Base-by-base conservation (phyloP, 1,284 basidiomycete species). In the Boletus semigastroideus region DNA sequence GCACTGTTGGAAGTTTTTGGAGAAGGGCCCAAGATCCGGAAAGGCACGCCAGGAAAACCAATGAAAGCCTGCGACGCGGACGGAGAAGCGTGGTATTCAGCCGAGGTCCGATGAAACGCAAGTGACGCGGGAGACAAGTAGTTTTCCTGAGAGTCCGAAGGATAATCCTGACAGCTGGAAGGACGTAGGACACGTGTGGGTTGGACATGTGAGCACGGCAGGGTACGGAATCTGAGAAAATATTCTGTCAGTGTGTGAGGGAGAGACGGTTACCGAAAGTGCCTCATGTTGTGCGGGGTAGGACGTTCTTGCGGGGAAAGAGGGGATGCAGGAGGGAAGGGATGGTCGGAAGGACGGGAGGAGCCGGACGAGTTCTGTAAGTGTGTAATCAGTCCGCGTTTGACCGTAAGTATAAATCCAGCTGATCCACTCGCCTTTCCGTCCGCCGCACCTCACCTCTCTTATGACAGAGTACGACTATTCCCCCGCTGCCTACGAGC, bases 401-500 rank as follows among this genome's bases (percentile, higher is more conserved):
- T 25, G 30, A 13, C 36, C 30, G 27, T 56, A 25, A 25, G 25
- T 25, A 63, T 62, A 64, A 59, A 50, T 27, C 19, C 22, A 46
- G 28, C 17, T 17, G 16, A 42, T 31, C 52, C 46, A 46, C 50
- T 48, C 46, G 47, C 42, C 36, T 43, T 42, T 37, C 48, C 45
- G 45, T 43, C 39, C 37, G 45, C 46, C 49, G 49, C 49, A 17
- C 50, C 25, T 25, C 46, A 8, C 19, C 47, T 52, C 55, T 49
- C 61, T n/a, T n/a, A 80, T 80, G 78, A 79, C 78, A 13, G 78
- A 79, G 61, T 79, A 80, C 73, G 78, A 80, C 69, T 80, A 75
- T 65, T 80, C 78, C 37, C 78, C 78, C 41, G 78, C 71, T 46
- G 78, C 76, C 25, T 70, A 72, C 61, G 76, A 79, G 53, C 71